Percentiles rank a stretch among this genome's conserved stretches.
Evolutionary conservation across 1,284 basidiomycete genomes (phyloP).

Genomic region (Bjerkandera adusta): DNA sequence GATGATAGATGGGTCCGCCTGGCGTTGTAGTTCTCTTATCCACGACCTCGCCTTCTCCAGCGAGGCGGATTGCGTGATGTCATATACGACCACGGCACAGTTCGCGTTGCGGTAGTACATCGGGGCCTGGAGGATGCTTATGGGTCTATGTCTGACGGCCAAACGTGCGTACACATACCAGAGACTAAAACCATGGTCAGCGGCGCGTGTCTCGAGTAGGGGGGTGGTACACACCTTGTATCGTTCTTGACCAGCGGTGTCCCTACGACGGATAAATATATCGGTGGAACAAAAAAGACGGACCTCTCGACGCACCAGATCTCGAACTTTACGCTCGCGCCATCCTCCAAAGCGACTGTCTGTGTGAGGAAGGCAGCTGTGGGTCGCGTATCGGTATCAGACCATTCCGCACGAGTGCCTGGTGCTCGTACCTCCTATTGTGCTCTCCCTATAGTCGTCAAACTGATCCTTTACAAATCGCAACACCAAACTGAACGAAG

Average conservation of each 20-base stretch:
- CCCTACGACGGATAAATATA: constrained; percentile 46
- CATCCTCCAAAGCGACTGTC: constrained; percentile 88
- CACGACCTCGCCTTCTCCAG: constrained; percentile 96
- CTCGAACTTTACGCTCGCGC: constrained; percentile 94
- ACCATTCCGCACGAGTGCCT: constrained; percentile 6
- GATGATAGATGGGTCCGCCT: constrained; percentile 95
- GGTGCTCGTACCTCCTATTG: constrained; percentile 73
- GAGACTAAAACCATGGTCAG: constrained; percentile 42
- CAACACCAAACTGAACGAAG: constrained; percentile 71
- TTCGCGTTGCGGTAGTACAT: constrained; percentile 93
- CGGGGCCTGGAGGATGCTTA: constrained; percentile 62
- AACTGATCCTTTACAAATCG: constrained; percentile 98
- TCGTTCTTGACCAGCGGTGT: constrained; percentile 91
- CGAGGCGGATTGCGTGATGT: constrained; percentile 83
- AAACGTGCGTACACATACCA: constrained; percentile 41
- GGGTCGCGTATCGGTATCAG: constrained; percentile 9
- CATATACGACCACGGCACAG: constrained; percentile 85
- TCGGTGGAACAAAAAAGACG: constrained; percentile 7
- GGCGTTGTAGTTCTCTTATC: constrained; percentile 95
- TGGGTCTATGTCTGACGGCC: constrained; percentile 2
- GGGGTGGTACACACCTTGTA: constrained; percentile 64
- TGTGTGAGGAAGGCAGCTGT: constrained; percentile 95
- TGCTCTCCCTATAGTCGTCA: constrained; percentile 94
- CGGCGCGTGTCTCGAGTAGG: constrained; percentile 8
- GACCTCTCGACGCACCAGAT: constrained; percentile 70